Evolutionary conservation across 495 filamentous ascomycete species (phyloP), one percentile per base, ranked within the genome.

Genomic region (Gamarada debralockiae): DNA sequence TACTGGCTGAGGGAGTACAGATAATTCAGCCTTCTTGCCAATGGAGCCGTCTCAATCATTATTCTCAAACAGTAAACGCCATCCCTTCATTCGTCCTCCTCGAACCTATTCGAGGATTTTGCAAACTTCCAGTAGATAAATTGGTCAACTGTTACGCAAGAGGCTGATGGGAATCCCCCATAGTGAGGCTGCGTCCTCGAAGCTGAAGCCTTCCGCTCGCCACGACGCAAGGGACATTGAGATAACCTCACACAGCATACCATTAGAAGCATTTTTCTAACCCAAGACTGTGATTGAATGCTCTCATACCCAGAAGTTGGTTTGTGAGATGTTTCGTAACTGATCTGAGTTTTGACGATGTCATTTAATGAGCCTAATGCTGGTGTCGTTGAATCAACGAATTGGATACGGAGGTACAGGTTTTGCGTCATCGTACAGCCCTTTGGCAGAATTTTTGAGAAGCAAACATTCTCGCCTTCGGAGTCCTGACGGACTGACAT

Each of bases 141-240:
- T 21, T 9, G 7, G 40, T 27, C 25, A 29, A n/a, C n/a, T n/a
- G n/a, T n/a, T n/a, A n/a, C n/a, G n/a, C n/a, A n/a, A n/a, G n/a
- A n/a, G n/a, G n/a, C 27, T 29, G 36, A 39, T 39, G 14, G 3
- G 5, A 6, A 3, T 14, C 6, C 14, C 36, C 36, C 13, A 15
- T 14, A 5, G 17, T 18, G 17, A 39, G 39, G 33, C 29, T 36
- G 14, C 2, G 43, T 18, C 20, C 27, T 56, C 46, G 45, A 50
- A 18, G 25, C 46, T n/a, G 18, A 47, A 52, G 41, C 42, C 49
- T 52, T 52, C 48, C 29, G 44, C 49, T 43, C 27, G 23, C 48
- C 44, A 48, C 38, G 33, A 56, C 45, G 58, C 53, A 60, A 60
- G 58, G 58, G 46, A 50, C 57, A 38, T 24, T 6, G 9, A 27